These are phyloP conservation scores for Stachybotrys echinatus DNA, from an alignment of 2,329 filamentous ascomycete species.

Conservation along the genomic window DNA sequence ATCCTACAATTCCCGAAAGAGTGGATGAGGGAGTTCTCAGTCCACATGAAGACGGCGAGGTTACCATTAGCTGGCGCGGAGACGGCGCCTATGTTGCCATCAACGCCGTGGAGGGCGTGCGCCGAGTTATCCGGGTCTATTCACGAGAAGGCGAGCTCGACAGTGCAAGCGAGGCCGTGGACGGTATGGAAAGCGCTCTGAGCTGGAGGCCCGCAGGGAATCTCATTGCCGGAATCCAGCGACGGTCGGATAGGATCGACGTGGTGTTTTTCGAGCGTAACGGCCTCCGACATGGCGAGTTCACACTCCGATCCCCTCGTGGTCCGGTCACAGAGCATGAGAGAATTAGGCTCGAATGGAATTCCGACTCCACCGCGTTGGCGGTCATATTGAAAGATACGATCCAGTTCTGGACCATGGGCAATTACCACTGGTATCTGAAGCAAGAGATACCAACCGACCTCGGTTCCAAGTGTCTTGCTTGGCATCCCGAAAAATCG, in stretches of 20 bases:
- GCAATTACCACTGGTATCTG: conserved; percentile 97
- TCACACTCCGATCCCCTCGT: conserved; percentile 66
- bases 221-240: conserved; percentile 80
- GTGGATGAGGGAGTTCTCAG: conserved; percentile 80
- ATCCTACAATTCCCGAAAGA: conserved; percentile 91
- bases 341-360: conserved; percentile 73
- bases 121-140: conserved; percentile 83
- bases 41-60: conserved; percentile 63
- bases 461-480: conserved; percentile 26
- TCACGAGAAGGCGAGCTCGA: conserved; percentile 86
- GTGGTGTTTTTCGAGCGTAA: conserved; percentile 97
- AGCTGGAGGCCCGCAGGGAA: conserved; percentile 93
- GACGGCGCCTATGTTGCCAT: conserved; percentile 89
- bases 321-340: conserved; percentile 49
- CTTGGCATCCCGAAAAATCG: conserved; percentile 85
- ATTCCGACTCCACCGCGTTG: conserved; percentile 84
- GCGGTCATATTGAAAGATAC: conserved; percentile 70
- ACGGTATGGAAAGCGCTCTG: conserved; percentile 78
- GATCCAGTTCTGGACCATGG: conserved; percentile 93
- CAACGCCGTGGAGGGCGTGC: conserved; percentile 64
- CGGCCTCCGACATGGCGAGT: conserved; percentile 93
- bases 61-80: conserved; percentile 84
- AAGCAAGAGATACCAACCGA: conserved; percentile 73
- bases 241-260: conserved; percentile 62
- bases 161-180: conserved; percentile 90